Evolutionary conservation across 257 asterid genomes (phyloP).

Genomic region (Salvia hispanica): DNA sequence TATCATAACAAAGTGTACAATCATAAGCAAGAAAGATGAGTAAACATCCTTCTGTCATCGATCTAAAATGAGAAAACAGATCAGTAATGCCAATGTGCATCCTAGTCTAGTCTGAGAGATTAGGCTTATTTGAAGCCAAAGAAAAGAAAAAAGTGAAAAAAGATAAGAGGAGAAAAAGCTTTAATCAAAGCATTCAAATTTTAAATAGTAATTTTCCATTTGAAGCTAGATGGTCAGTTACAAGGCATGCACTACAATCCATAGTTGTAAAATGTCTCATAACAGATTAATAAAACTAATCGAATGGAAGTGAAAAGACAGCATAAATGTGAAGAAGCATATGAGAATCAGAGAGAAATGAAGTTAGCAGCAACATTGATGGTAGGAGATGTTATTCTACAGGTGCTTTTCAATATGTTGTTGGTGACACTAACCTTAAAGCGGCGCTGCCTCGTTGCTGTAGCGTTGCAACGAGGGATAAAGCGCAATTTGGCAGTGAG

Average conservation of each 20-base stretch:
- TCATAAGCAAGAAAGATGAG: conserved; percentile 22
- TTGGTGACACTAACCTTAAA: conserved; percentile 45
- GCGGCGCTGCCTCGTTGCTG: conserved; percentile 38
- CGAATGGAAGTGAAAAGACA: conserved; percentile 26
- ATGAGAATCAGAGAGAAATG: not conserved
- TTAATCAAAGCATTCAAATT: conserved; percentile 11
- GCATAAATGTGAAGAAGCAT: no score
- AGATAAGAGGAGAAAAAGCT: not conserved
- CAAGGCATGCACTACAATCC: not conserved
- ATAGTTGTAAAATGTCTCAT: not conserved
- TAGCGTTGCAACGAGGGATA: conserved; percentile 1
- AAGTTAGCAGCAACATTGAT: conserved; percentile 45
- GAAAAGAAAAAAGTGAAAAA: not conserved
- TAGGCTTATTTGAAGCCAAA: conserved; percentile 16
- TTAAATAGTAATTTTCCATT: not conserved
- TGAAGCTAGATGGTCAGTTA: conserved; percentile 1
- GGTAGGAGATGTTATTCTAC: conserved; percentile 66
- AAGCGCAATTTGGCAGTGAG: not conserved
- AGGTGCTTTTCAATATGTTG: conserved; percentile 65
- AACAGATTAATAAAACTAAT: not conserved
- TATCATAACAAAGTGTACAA: no score
- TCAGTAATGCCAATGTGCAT: conserved; percentile 31
- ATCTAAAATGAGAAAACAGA: conserved; percentile 21
- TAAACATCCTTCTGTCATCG: conserved; percentile 26
- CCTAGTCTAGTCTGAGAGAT: conserved; percentile 23